Conservation (phyloP, 768 basidiomycete genomes). For the Calocera cornea region DNA sequence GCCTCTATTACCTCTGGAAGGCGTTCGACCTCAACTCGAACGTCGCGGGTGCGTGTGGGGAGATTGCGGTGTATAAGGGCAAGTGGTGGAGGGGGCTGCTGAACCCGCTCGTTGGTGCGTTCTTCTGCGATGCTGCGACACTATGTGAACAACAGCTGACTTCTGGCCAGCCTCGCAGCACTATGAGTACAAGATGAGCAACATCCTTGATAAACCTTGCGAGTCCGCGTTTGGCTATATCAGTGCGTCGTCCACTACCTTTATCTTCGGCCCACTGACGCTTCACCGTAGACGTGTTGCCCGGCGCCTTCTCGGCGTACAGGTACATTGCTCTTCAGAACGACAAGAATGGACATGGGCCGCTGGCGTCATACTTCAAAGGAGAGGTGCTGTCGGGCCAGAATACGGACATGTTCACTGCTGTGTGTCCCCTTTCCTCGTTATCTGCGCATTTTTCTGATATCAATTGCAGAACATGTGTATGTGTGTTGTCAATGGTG, state of each 20-base stretch:
- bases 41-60: slow-evolving; percentile 94
- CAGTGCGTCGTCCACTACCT: slow-evolving; percentile 12
- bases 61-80: slow-evolving; percentile 87
- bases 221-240: slow-evolving; percentile 46
- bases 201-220: slow-evolving; percentile 89
- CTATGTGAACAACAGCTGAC: slow-evolving; percentile 50
- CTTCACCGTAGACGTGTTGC: slow-evolving; percentile 34
- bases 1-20: slow-evolving; percentile 92
- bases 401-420: slow-evolving; percentile 21
- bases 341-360: slow-evolving; percentile 76
- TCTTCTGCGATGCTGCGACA: slow-evolving; percentile 25
- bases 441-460: slow-evolving; percentile 12
- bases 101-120: slow-evolving; percentile 63
- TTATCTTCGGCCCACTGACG: background rate
- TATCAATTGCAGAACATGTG: slow-evolving; percentile 26
- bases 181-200: slow-evolving; percentile 92
- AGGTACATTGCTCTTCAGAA: slow-evolving; percentile 79
- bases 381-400: slow-evolving; percentile 60
- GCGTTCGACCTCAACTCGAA: slow-evolving; percentile 83
- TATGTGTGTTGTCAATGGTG: background rate
- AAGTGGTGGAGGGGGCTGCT: slow-evolving; percentile 66
- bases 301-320: slow-evolving; percentile 86
- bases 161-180: slow-evolving; percentile 83
- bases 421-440: slow-evolving; percentile 19
- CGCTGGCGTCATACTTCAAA: slow-evolving; percentile 85